These are phyloP conservation scores for Podaxis pistillaris DNA, from an alignment of 768 basidiomycete genomes.

Conservation along the genomic window DNA sequence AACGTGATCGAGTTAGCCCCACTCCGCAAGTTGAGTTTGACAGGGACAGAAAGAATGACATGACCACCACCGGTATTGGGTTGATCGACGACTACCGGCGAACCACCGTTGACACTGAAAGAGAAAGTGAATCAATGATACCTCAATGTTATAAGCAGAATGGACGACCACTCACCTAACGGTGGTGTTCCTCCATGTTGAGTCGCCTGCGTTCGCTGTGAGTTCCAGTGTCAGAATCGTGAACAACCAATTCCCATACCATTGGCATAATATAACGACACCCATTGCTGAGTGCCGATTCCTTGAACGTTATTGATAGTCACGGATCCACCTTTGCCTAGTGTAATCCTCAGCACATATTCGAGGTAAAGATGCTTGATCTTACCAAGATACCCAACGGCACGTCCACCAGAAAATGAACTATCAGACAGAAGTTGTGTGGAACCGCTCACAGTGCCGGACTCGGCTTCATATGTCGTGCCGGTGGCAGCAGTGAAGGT, in stretches of 20 bases:
- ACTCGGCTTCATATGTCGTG: conserved; percentile 56
- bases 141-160: neutral
- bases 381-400: conserved; percentile 55
- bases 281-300: conserved; percentile 53
- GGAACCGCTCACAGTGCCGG: conserved; percentile 45
- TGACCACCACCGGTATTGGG: conserved; percentile 55
- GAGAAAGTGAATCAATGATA: neutral
- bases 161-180: conserved; percentile 39
- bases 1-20: conserved; percentile 55
- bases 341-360: neutral
- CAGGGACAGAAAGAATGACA: conserved; percentile 55
- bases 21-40: conserved; percentile 46
- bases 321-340: conserved; percentile 57
- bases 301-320: conserved; percentile 58
- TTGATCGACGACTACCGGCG: conserved; percentile 51
- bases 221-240: neutral
- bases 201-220: conserved; percentile 36
- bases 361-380: neutral
- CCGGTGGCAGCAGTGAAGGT: conserved; percentile 50
- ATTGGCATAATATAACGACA: conserved; percentile 60
- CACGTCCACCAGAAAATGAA: conserved; percentile 51
- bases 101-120: conserved; percentile 55
- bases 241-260: conserved; percentile 24
- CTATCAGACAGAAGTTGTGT: conserved; percentile 41
- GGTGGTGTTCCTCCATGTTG: conserved; percentile 57